Evolutionary conservation across 73 alveolate genomes (phyloP), one percentile per base, ranked within the genome.

Genomic region (Paramecium octaurelia): DNA sequence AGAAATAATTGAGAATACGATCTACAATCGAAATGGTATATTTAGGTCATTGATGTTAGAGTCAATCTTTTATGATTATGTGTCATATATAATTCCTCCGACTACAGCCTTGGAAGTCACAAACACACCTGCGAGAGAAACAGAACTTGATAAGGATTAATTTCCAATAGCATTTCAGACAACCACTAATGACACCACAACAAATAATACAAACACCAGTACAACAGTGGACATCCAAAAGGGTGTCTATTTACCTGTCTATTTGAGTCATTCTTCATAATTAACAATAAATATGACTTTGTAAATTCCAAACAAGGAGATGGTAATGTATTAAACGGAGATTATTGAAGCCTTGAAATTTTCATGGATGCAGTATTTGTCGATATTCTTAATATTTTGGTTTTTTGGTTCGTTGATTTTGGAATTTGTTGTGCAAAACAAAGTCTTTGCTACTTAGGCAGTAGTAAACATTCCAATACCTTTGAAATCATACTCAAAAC

Each of bases 301-400:
- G 21, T 18, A 73, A 73, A 40, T 73, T 36, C 87, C 87, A 35
- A 31, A 35, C 16, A 36, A 73, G n/a, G 57, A 73, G 20, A 35
- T 20, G 46, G 87, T 73, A n/a, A 34, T 73, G 68, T 73, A 73
- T 38, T 73, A 73, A 35, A 40, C 87, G 40, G 40, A 34, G 31
- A 35, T 73, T 12, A 34, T 73, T 34, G 87, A 73, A 73, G 40
- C 87, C 4, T 73, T 73, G 35, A 73, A 73, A 43, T 73, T 36
- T 36, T 73, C 87, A 36, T 73, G 87, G 87, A 73, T 73, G 87
- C 9, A 73, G 14, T 73, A 73, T 43, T 73, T 73, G 34, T 73
- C 87, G 2, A 73, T 73, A 4, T 73, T 73, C 46, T 35, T 73
- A 43, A 73, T 73, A 29, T 73, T 34, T 73, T 73, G 87, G 87